A percentile compares a stretch with the other conserved stretches of the same genome.
phyloP scores from a whole-genome alignment of 1,284 basidiomycete genomes.

The Sporisorium sorghi region DNA sequence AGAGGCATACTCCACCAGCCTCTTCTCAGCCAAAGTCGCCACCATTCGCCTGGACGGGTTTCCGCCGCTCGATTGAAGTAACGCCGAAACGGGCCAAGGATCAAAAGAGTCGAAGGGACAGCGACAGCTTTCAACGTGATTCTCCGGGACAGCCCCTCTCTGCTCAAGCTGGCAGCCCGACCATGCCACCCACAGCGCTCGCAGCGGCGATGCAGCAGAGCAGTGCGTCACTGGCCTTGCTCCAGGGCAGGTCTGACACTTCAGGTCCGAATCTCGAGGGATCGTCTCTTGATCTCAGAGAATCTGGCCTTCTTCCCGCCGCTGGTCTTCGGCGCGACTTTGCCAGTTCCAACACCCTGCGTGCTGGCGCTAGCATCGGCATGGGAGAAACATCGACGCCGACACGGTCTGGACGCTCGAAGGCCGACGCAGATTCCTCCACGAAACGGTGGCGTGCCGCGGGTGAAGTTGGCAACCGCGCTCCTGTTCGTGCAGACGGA shows the following conservation, averaged over 20 bases:
- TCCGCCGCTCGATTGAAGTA: constrained; percentile 29
- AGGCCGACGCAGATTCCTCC: neutral
- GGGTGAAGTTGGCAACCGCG: neutral
- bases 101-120: neutral
- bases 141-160: neutral
- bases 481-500: constrained; percentile 8
- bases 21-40: constrained; percentile 14
- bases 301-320: neutral
- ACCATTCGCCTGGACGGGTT: constrained; percentile 15
- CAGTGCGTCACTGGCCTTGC: neutral
- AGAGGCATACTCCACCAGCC: neutral
- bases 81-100: constrained; percentile 25
- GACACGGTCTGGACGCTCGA: neutral
- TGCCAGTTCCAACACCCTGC: constrained; percentile 45
- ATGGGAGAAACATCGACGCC: constrained; percentile 1
- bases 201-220: neutral
- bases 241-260: neutral
- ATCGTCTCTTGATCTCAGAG: neutral
- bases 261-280: neutral
- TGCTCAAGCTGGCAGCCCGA: constrained; percentile 5
- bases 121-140: constrained; percentile 4
- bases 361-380: constrained; percentile 6
- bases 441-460: neutral
- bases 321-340: constrained; percentile 35
- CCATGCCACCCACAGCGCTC: neutral